Conservation (phyloP, 1,284 basidiomycete species). For the Ceratobasidium sp. region DNA sequence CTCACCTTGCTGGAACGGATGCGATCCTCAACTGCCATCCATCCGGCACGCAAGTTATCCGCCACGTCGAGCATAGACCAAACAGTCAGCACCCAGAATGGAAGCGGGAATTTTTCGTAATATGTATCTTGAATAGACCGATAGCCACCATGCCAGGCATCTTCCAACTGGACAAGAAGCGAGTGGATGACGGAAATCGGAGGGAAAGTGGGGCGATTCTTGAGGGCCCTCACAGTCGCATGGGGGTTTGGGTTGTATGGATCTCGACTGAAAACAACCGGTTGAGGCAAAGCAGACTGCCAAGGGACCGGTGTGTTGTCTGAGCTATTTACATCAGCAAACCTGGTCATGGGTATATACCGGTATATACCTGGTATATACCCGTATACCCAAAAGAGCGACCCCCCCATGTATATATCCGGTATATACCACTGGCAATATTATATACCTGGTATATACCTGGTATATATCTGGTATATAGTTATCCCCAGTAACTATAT, state of each 20-base stretch:
- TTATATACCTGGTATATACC: too few relatives aligned
- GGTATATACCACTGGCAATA: too few relatives aligned
- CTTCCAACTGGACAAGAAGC: not conserved
- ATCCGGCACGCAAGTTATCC: not conserved
- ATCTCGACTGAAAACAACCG: not conserved
- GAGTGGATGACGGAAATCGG: not conserved
- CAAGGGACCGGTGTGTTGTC: not conserved
- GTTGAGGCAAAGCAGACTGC: constrained; percentile 1
- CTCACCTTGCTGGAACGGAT: not conserved
- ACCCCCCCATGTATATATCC: too few relatives aligned
- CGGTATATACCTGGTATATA: too few relatives aligned
- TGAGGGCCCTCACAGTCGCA: constrained; percentile 3
- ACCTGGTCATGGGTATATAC: too few relatives aligned
- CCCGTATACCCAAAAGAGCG: too few relatives aligned
- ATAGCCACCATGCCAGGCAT: constrained; percentile 5
- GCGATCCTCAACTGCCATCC: constrained; percentile 6
- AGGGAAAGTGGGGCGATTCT: not conserved
- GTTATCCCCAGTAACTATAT: too few relatives aligned
- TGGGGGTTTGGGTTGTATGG: not conserved
- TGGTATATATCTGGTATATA: too few relatives aligned
- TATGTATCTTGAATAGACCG: not conserved
- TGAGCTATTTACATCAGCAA: too few relatives aligned
- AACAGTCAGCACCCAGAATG: not conserved
- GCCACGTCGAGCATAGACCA: not conserved
- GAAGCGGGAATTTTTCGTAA: not conserved